These are phyloP conservation scores for Pseudogymnoascus sp. DNA, from an alignment of 2,329 filamentous ascomycete genomes.

Conservation along the genomic window DNA sequence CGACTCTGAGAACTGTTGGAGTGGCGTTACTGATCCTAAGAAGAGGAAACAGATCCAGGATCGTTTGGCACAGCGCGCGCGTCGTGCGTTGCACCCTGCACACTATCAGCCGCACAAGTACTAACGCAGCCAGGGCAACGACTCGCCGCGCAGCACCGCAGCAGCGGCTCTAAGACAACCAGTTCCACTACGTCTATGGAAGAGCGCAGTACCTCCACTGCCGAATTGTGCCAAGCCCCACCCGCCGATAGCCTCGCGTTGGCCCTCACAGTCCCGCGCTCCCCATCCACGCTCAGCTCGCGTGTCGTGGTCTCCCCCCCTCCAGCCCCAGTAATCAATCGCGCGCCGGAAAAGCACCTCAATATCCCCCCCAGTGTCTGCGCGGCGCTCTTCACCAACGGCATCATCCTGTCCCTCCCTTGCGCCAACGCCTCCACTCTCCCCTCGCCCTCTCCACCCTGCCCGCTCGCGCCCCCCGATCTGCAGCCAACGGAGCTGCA, in stretches of 20 bases:
- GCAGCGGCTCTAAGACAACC: background rate
- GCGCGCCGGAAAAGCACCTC: background rate
- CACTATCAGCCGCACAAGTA: background rate
- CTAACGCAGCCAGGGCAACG: background rate
- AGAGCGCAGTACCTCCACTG: background rate
- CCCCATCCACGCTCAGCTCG: background rate
- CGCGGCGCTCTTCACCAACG: conserved; percentile 17
- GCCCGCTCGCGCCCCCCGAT: conserved; percentile 6
- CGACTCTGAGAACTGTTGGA: conserved; percentile 16
- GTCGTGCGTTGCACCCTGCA: conserved; percentile 15
- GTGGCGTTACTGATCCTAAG: conserved; percentile 15
- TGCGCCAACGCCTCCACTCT: conserved; percentile 10
- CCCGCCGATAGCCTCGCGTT: background rate
- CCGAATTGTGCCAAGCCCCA: background rate
- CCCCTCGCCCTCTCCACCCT: conserved; percentile 1
- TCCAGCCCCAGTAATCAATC: background rate
- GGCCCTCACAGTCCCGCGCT: background rate
- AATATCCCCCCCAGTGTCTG: conserved; percentile 11
- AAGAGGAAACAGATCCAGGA: conserved; percentile 21
- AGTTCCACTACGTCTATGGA: background rate
- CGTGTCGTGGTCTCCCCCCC: background rate
- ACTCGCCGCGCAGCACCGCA: background rate
- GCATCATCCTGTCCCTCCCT: conserved; percentile 15
- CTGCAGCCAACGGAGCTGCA: conserved; percentile 15
- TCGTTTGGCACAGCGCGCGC: conserved; percentile 18